Percentiles rank a stretch among this genome's conserved stretches.
These are phyloP conservation scores for Barbatosphaeria neglecta DNA, from an alignment of 495 filamentous ascomycete genomes.

Conservation along the genomic window DNA sequence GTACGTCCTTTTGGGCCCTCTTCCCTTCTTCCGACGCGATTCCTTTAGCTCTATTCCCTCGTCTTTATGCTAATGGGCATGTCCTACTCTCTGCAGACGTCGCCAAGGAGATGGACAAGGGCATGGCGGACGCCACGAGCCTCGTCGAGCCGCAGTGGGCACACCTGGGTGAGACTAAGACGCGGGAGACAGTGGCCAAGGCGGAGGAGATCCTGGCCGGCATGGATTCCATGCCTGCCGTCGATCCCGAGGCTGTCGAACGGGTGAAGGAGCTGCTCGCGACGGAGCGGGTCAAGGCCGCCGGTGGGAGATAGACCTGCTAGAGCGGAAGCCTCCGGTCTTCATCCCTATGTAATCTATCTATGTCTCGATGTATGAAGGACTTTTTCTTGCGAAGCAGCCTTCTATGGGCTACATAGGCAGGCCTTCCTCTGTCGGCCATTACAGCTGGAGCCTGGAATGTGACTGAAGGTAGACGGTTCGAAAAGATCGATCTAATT, in stretches of 20 bases:
- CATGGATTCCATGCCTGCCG: constrained; percentile 30
- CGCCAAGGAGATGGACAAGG: constrained; percentile 52
- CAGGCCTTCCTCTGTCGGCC: too few relatives aligned
- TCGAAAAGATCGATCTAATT: too few relatives aligned
- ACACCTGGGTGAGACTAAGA: constrained; percentile 49
- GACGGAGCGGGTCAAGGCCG: background rate
- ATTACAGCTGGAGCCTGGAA: too few relatives aligned
- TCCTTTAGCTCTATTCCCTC: background rate
- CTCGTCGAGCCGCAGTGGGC: constrained; percentile 50
- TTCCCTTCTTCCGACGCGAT: background rate
- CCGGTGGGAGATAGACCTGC: background rate
- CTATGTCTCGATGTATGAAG: background rate
- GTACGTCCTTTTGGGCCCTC: constrained; percentile 21
- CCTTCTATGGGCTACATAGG: too few relatives aligned
- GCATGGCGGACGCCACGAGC: constrained; percentile 45
- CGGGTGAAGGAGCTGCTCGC: background rate
- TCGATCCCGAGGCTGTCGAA: background rate
- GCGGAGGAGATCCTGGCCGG: constrained; percentile 43
- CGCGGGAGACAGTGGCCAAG: constrained; percentile 35
- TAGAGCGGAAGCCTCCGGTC: background rate
- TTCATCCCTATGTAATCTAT: background rate
- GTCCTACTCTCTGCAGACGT: constrained; percentile 41
- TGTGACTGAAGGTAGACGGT: too few relatives aligned
- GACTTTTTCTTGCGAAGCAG: too few relatives aligned
- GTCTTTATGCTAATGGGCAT: constrained; percentile 7